phyloP scores from a whole-genome alignment of 345 rosid genomes.

The Lenwebbia sp. region DNA sequence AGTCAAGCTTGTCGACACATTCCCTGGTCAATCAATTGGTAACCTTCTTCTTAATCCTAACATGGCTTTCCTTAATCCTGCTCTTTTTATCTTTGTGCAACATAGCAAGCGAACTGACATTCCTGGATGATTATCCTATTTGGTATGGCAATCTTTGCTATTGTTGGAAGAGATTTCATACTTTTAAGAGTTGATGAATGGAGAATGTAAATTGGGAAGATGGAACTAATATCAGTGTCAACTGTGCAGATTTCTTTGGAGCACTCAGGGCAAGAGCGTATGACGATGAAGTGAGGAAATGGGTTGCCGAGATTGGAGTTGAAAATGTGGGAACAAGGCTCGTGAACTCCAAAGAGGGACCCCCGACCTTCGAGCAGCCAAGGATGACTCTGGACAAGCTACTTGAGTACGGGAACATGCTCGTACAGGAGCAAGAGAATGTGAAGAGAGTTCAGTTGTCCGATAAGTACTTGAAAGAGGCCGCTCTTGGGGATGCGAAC shows the following conservation, averaged over 20 bases:
- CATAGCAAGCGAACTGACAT: background rate
- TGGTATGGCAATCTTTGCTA: background rate
- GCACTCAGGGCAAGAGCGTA: conserved; percentile 47
- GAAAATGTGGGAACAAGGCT: conserved; percentile 31
- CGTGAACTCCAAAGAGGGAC: conserved; percentile 42
- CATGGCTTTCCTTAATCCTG: background rate
- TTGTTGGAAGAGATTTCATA: background rate
- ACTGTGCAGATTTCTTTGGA: conserved; percentile 36
- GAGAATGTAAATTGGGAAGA: background rate
- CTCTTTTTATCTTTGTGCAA: background rate
- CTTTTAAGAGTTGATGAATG: background rate
- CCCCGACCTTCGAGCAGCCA: conserved; percentile 47
- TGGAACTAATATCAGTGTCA: background rate
- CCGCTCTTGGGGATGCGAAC: conserved; percentile 52
- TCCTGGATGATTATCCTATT: background rate
- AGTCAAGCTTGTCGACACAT: conserved; percentile 40
- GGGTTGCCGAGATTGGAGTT: conserved; percentile 31
- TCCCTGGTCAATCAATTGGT: conserved; percentile 56
- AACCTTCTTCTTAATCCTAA: background rate
- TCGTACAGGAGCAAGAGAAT: conserved; percentile 46
- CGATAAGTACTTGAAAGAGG: conserved; percentile 37
- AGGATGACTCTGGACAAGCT: conserved; percentile 31
- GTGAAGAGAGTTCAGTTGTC: conserved; percentile 48
- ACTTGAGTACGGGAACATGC: conserved; percentile 36
- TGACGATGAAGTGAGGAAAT: conserved; percentile 47